Base-by-base conservation (phyloP, 352 stramenopile genomes). In the Phytophthora meadii region DNA sequence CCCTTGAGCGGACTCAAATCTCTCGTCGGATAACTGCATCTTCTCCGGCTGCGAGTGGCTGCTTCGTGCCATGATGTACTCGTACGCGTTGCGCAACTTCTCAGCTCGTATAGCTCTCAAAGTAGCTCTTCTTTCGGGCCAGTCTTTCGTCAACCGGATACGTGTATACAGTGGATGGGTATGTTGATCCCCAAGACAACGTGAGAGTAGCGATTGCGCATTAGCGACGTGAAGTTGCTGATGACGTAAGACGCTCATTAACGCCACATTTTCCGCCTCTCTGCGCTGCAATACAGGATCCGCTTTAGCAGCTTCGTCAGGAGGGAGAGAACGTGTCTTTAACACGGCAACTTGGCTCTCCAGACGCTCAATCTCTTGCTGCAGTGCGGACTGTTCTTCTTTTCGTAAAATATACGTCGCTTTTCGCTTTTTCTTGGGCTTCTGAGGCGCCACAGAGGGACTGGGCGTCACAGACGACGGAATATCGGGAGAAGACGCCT, bases 201-300 rank as follows among this genome's bases (percentile, higher is more conserved):
- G 52, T 0, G 70, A 68, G 17, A 81, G 54, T 28, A 84, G 54
- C 28, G 72, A 79, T 47, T 79, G 76, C 3, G 65, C 68, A 34
- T 70, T 71, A 32, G 76, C 76, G 34, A 84, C 50, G 12, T 68
- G 65, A 12, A 84, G 73, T 60, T 84, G 76, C 57, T 84, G 76
- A 28, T 61, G 64, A 17, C 58, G 57, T 14, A 70, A 36, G 1
- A 74, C 54, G 39, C 19, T 59, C 15, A 42, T 63, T 11, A 74
- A 37, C n/a, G 61, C 66, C 10, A 42, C 37, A 22, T 74, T 74
- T 54, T 74, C 66, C 17, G 60, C 60, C 27, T 60, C 53, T 48
- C 50, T 30, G 1, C 50, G 48, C 42, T 67, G 60, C 47, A 74
- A 54, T 10, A 54, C 52, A 3, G 65, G 59, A 46, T 73, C 65